Evolutionary conservation across 805 yeast species (phyloP).

Genomic region (Pichia californica): DNA sequence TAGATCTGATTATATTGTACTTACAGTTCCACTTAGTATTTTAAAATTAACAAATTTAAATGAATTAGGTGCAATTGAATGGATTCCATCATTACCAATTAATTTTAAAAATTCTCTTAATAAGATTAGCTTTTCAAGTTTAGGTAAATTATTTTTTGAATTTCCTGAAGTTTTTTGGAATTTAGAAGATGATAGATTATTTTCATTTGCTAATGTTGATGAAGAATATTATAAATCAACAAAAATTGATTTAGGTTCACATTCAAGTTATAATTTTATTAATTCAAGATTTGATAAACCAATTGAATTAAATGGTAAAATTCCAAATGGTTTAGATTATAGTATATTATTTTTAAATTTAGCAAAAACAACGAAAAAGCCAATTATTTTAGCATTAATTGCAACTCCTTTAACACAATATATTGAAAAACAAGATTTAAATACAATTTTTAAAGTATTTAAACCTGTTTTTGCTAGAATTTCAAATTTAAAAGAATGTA

Average conservation of each 20-base stretch:
- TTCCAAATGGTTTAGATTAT: slow-evolving; percentile 22
- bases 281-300: slow-evolving; percentile 10
- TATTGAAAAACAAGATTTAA: slow-evolving; percentile 30
- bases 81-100: slow-evolving; percentile 31
- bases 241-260: background rate
- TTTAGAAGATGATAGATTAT: slow-evolving; percentile 26
- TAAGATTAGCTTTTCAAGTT: slow-evolving; percentile 33
- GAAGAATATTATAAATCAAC: slow-evolving; percentile 15
- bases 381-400: slow-evolving; percentile 38
- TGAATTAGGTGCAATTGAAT: slow-evolving; percentile 26
- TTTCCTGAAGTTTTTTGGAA: slow-evolving; percentile 45
- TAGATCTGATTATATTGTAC: slow-evolving; percentile 36
- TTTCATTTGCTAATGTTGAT: slow-evolving; percentile 28
- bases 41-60: slow-evolving; percentile 29
- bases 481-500: slow-evolving; percentile 18
- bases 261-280: background rate
- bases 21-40: slow-evolving; percentile 46
- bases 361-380: slow-evolving; percentile 26
- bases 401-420: slow-evolving; percentile 46
- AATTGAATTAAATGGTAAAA: background rate
- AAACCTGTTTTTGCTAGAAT: slow-evolving; percentile 35
- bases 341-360: slow-evolving; percentile 28
- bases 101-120: slow-evolving; percentile 23
- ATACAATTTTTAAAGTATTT: slow-evolving; percentile 40
- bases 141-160: slow-evolving; percentile 43